phyloP scores from a whole-genome alignment of 2,329 filamentous ascomycete genomes.

The Pseudogymnoascus sp. region DNA sequence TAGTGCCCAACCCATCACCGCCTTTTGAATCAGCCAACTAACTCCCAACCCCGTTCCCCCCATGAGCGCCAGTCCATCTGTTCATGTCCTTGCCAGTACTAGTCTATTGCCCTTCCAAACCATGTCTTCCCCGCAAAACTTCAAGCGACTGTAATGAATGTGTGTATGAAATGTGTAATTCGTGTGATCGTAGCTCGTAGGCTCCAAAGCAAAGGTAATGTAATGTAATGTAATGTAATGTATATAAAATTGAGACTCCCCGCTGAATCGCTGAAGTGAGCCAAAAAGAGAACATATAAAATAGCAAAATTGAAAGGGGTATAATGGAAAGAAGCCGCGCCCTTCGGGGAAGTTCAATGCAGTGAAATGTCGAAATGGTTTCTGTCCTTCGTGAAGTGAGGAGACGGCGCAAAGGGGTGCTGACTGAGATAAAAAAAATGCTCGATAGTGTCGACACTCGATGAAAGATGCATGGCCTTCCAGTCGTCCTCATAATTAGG shows the following conservation, averaged over 20 bases:
- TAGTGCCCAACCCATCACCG: not conserved
- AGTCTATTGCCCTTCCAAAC: not conserved
- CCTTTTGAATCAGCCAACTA: not conserved
- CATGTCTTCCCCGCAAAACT: not conserved
- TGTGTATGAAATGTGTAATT: conserved; percentile 1
- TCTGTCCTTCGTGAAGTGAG: not conserved
- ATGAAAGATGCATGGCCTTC: not conserved
- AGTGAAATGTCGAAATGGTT: not conserved
- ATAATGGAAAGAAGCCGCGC: not conserved
- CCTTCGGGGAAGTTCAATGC: not conserved
- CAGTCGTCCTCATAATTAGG: not conserved
- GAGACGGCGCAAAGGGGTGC: not conserved
- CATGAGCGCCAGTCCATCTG: not conserved
- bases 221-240: conserved; percentile 1
- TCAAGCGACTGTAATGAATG: not conserved
- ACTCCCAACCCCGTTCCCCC: not conserved
- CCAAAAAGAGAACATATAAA: not conserved
- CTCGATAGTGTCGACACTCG: not conserved
- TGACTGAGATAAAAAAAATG: not conserved
- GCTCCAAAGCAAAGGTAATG: not conserved
- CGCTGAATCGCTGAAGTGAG: not conserved
- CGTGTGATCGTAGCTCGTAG: not conserved
- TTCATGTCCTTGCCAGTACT: not conserved
- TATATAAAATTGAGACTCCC: not conserved
- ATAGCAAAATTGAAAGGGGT: not conserved